A percentile compares a stretch with the other conserved stretches of the same genome.
phyloP scores from a whole-genome alignment of 495 filamentous ascomycete genomes.

The Aspergillus baeticus region DNA sequence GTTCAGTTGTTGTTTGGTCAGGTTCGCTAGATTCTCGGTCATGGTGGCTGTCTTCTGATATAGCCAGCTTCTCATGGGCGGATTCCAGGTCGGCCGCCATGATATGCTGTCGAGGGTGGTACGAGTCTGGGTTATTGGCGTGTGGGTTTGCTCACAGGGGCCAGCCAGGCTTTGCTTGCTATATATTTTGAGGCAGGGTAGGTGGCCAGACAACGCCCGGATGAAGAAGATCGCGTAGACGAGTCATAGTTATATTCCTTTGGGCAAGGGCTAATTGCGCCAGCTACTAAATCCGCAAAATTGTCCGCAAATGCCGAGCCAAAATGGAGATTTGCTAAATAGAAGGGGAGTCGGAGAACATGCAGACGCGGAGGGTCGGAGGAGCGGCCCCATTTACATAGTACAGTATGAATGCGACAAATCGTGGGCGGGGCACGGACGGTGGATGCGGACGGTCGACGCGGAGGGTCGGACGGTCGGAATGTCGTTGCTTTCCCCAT shows the following conservation, averaged over 20 bases:
- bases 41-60: neutral
- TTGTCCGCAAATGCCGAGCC: no score
- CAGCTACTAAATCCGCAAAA: neutral
- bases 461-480: neutral
- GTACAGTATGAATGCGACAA: no score
- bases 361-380: neutral
- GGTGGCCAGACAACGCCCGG: no score
- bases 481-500: neutral
- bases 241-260: neutral
- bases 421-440: no score
- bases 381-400: no score
- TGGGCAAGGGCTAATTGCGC: neutral
- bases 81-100: neutral
- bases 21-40: neutral
- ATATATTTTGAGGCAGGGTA: neutral
- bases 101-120: neutral
- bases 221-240: neutral
- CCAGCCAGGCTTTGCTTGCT: neutral
- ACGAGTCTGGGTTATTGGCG: neutral
- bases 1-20: neutral
- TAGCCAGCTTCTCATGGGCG: neutral
- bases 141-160: neutral
- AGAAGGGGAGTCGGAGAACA: no score
- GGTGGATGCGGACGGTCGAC: no score
- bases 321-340: no score